Percentiles rank a stretch among this genome's conserved stretches.
Evolutionary conservation across 1,139 yeast genomes (phyloP).

Genomic region (Scheffersomyces stambukii): DNA sequence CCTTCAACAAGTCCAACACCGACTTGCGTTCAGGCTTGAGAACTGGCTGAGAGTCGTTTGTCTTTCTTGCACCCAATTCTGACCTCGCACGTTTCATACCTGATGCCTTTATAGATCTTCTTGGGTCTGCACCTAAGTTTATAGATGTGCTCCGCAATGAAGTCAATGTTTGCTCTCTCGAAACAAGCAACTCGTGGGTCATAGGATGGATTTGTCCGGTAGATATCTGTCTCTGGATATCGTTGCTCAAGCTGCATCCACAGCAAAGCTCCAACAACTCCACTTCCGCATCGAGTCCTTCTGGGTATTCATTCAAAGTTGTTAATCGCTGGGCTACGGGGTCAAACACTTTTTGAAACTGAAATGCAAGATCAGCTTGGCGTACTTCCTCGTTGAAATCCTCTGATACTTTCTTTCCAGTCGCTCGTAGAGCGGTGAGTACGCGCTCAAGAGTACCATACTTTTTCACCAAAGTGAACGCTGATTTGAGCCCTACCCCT

Average conservation of each 20-base stretch:
- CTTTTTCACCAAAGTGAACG: conserved; percentile 57
- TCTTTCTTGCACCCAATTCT: background rate
- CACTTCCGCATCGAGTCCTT: conserved; percentile 22
- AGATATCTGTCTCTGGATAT: conserved; percentile 55
- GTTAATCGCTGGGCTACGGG: conserved; percentile 48
- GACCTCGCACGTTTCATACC: background rate
- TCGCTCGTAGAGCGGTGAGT: conserved; percentile 53
- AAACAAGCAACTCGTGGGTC: conserved; percentile 43
- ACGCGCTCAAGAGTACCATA: conserved; percentile 52
- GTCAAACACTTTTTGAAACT: conserved; percentile 80
- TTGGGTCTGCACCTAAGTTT: too few relatives aligned
- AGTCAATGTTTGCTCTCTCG: conserved; percentile 40
- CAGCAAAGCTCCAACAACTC: conserved; percentile 56
- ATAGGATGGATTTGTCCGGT: conserved; percentile 66
- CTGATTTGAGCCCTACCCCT: conserved; percentile 76
- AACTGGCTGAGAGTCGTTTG: too few relatives aligned
- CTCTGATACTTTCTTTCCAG: conserved; percentile 59
- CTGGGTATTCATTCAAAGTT: conserved; percentile 58
- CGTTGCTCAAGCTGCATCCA: conserved; percentile 50
- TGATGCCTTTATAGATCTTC: too few relatives aligned
- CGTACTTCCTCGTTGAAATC: conserved; percentile 57
- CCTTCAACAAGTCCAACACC: too few relatives aligned
- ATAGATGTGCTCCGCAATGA: conserved; percentile 24
- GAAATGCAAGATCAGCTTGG: conserved; percentile 77
- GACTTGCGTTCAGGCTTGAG: too few relatives aligned